phyloP scores from a whole-genome alignment of 805 yeast species.

The Candida railenensis region DNA sequence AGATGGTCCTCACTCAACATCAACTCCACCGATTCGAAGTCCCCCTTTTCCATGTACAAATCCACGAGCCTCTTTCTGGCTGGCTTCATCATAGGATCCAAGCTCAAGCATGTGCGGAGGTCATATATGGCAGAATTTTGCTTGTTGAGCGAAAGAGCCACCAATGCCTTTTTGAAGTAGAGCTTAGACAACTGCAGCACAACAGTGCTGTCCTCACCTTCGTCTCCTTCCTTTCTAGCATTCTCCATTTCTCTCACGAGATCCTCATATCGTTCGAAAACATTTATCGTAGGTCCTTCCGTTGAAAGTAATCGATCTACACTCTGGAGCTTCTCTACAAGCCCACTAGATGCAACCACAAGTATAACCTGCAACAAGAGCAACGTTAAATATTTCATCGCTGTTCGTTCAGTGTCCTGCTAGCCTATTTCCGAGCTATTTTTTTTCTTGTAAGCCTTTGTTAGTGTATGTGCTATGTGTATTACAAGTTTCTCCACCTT shows the following conservation, averaged over 20 bases:
- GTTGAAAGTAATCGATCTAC: conserved; percentile 19
- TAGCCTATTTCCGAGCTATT: background rate
- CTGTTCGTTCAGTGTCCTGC: background rate
- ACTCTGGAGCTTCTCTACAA: conserved; percentile 10
- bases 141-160: conserved; percentile 56
- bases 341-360: background rate
- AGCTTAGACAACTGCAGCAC: conserved; percentile 38
- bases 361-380: background rate
- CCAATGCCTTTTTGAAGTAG: conserved; percentile 59
- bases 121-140: conserved; percentile 53
- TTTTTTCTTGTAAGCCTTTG: too few species aligned
- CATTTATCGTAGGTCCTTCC: conserved; percentile 31
- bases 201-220: conserved; percentile 1
- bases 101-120: conserved; percentile 46
- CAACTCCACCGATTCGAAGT: conserved; percentile 30
- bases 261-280: conserved; percentile 23
- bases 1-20: conserved; percentile 7
- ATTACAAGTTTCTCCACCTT: too few species aligned
- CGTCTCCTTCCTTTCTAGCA: background rate
- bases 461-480: too few species aligned
- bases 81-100: conserved; percentile 39
- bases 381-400: background rate
- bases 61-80: conserved; percentile 52
- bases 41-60: conserved; percentile 53
- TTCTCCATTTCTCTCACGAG: conserved; percentile 16